Conservation (phyloP, 306 rosid genomes). For the Sophora flavescens region DNA sequence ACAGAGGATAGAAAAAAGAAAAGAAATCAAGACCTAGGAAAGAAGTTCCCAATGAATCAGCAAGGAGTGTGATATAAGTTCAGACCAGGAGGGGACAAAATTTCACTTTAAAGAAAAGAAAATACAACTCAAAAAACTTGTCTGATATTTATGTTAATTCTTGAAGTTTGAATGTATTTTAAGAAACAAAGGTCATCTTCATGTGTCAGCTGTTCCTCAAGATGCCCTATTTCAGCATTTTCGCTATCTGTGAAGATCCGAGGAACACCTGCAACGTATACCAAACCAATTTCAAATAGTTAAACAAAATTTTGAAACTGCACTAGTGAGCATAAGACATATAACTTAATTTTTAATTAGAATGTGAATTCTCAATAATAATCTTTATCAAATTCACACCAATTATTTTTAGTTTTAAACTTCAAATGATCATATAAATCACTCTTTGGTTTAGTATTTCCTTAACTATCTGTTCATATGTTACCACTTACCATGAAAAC, state of each 20-base stretch:
- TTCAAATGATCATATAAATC: conserved; percentile 27
- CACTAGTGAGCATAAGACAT: not conserved
- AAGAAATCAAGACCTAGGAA: not conserved
- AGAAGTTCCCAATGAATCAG: not conserved
- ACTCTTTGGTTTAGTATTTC: not conserved
- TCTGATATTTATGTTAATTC: conserved; percentile 94
- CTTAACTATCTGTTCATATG: conserved; percentile 1
- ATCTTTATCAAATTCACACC: conserved; percentile 15
- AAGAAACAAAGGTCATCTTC: conserved; percentile 71
- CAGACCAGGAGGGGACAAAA: not conserved
- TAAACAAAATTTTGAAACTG: conserved; percentile 30
- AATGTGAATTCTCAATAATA: conserved; percentile 25
- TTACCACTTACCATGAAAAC: conserved; percentile 79
- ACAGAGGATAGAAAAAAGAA: not conserved
- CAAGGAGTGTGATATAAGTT: not conserved
- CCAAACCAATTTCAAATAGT: conserved; percentile 39
- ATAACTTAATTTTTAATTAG: not conserved
- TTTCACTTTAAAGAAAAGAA: conserved; percentile 13
- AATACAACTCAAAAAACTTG: conserved; percentile 68
- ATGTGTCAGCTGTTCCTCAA: conserved; percentile 59
- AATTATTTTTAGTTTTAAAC: not conserved
- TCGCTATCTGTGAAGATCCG: conserved; percentile 80
- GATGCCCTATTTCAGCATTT: conserved; percentile 69
- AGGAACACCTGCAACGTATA: conserved; percentile 79
- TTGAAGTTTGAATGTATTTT: conserved; percentile 78